phyloP scores from a whole-genome alignment of 805 yeast species.

The Saturnispora kantuleensis region DNA sequence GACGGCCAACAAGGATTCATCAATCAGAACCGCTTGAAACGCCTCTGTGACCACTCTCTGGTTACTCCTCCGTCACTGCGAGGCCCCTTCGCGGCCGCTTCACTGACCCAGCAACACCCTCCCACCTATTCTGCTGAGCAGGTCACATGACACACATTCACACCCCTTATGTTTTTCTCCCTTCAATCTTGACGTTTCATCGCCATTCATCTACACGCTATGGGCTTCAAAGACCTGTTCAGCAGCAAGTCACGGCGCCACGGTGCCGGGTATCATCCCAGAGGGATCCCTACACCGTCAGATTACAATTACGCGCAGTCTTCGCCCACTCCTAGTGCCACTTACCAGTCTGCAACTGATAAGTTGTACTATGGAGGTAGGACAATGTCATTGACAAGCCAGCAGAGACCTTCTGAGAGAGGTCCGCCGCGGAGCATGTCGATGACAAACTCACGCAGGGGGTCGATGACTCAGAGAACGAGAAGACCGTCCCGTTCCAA shows the following conservation, averaged over 20 bases:
- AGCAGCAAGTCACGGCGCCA: not conserved
- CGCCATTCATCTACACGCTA: not conserved
- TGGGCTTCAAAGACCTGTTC: not conserved
- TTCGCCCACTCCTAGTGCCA: not conserved
- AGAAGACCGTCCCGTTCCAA: slow-evolving; percentile 18
- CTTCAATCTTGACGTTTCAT: no score
- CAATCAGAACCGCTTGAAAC: no score
- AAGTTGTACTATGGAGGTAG: slow-evolving; percentile 7
- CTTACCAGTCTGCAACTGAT: slow-evolving; percentile 7
- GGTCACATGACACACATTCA: no score
- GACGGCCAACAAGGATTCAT: no score
- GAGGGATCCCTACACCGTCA: slow-evolving; percentile 8
- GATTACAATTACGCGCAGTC: slow-evolving; percentile 2
- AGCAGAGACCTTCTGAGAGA: not conserved
- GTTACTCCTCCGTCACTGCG: no score
- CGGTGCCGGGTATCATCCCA: slow-evolving; percentile 4
- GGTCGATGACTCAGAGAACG: slow-evolving; percentile 13
- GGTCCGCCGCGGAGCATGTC: slow-evolving; percentile 6
- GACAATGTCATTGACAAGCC: slow-evolving; percentile 19
- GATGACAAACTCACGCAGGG: slow-evolving; percentile 15
- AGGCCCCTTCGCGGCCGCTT: no score
- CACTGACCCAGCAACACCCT: no score
- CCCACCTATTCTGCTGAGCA: no score
- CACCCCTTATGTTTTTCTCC: no score
- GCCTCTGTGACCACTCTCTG: no score